Evolutionary conservation across 1,139 yeast genomes (phyloP), one percentile per base, ranked within the genome.

Genomic region (Geotrichum bryndzae): DNA sequence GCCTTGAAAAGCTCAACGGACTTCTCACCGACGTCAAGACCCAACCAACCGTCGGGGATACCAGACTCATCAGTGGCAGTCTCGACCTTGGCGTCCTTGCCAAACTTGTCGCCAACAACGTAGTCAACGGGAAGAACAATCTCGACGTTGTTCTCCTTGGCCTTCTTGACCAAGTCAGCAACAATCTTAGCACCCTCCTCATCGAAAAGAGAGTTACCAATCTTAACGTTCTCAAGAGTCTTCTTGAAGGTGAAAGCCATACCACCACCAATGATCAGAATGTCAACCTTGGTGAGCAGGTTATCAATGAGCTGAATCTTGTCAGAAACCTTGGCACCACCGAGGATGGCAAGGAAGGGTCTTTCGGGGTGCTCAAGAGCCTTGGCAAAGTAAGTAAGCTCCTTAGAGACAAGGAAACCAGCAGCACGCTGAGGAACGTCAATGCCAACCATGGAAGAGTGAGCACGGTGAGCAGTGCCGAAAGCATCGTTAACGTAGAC

Each of bases 401-500:
- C 98, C 84, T 94, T 92, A 75, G 92, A 87, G 90, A 92, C 88
- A 73, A 92, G 83, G 94, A 90, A 92, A 76, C 98, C 98, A 67
- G 97, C 87, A 71, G 97, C 98, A 80, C 90, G 88, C 81, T 90
- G 90, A 65, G 94, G 92, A 71, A 90, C 84, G 72, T 92, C 90
- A 70, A 92, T 81, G 73, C 98, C 98, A 73, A 94, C 98, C 90
- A 94, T 91, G 57, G 98, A 92, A 60, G 97, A 90, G 82, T 92
- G 98, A 67, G 98, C 98, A 83, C 98, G 90, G 87, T 92, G 98
- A 62, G 97, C 96, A 68, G 98, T 94, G 76, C 98, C 98, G 73
- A 92, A 92, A 64, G 98, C 98, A 77, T 92, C 98, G 79, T 92
- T 92, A 77, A 92, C 86, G 81, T 92, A 92, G 68, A 92, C 96